These are phyloP conservation scores for Schoenoplectus tabernaemontani DNA, from an alignment of 202 grass and related monocot species.

Conservation along the genomic window DNA sequence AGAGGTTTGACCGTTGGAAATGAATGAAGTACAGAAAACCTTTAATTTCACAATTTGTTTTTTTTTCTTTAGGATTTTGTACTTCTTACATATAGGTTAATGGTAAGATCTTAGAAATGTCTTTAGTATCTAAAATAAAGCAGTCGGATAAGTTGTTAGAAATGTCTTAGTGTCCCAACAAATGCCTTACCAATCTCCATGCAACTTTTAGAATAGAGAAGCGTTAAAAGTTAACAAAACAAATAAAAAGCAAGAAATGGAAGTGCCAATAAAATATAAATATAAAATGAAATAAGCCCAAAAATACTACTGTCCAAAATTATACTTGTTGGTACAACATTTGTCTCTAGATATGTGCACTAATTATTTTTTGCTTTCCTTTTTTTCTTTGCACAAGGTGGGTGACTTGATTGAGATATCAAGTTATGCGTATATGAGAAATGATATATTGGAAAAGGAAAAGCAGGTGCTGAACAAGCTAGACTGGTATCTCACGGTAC, in stretches of 20 bases:
- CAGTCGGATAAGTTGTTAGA: background rate
- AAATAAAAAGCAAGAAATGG: background rate
- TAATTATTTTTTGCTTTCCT: background rate
- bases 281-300: background rate
- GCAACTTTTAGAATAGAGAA: background rate
- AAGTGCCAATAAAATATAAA: background rate
- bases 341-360: background rate
- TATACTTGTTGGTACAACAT: background rate
- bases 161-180: too few relatives aligned
- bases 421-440: conserved; percentile 26
- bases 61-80: background rate
- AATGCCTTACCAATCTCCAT: background rate
- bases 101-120: background rate
- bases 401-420: conserved; percentile 38
- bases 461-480: conserved; percentile 61
- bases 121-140: background rate
- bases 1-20: background rate
- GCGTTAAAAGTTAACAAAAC: background rate
- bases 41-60: background rate
- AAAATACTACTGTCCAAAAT: background rate
- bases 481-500: conserved; percentile 67
- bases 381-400: conserved; percentile 31
- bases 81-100: background rate
- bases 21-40: background rate
- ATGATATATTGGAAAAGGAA: conserved; percentile 43